These are phyloP conservation scores for Lentinula guzmanii DNA, from an alignment of 768 basidiomycete species.

Conservation along the genomic window DNA sequence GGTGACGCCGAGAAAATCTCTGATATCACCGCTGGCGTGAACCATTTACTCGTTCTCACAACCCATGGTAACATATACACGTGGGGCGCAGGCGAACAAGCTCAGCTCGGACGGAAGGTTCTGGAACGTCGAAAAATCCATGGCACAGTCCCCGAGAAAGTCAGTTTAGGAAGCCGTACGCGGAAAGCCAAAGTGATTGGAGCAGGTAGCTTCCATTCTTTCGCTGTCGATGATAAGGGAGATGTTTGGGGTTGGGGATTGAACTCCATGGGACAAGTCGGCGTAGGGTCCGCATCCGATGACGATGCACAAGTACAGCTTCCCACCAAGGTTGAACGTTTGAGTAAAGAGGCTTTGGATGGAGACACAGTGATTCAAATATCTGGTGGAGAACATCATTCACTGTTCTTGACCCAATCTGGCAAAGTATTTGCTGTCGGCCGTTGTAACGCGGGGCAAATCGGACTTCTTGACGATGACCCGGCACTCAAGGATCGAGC, in stretches of 20 bases:
- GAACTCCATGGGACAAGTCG: constrained; percentile 83
- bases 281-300: constrained; percentile 43
- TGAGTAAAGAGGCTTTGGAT: constrained; percentile 55
- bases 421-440: constrained; percentile 88
- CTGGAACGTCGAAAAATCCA: constrained; percentile 84
- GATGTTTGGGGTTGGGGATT: constrained; percentile 95
- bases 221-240: constrained; percentile 81
- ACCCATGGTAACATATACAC: constrained; percentile 83
- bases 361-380: constrained; percentile 68
- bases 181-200: constrained; percentile 62
- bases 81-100: constrained; percentile 88
- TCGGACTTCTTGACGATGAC: constrained; percentile 73
- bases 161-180: constrained; percentile 64
- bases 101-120: constrained; percentile 87
- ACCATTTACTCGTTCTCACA: constrained; percentile 87
- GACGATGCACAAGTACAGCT: constrained; percentile 51
- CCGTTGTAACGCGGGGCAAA: constrained; percentile 76
- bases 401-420: constrained; percentile 77
- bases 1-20: constrained; percentile 68
- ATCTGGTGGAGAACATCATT: constrained; percentile 81
- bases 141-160: constrained; percentile 83
- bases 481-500: constrained; percentile 51
- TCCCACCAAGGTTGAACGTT: constrained; percentile 57
- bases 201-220: constrained; percentile 82
- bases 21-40: constrained; percentile 74